Evolutionary conservation across 441 rosid genomes (phyloP), one percentile per base, ranked within the genome.

Genomic region (Populus hybrid): DNA sequence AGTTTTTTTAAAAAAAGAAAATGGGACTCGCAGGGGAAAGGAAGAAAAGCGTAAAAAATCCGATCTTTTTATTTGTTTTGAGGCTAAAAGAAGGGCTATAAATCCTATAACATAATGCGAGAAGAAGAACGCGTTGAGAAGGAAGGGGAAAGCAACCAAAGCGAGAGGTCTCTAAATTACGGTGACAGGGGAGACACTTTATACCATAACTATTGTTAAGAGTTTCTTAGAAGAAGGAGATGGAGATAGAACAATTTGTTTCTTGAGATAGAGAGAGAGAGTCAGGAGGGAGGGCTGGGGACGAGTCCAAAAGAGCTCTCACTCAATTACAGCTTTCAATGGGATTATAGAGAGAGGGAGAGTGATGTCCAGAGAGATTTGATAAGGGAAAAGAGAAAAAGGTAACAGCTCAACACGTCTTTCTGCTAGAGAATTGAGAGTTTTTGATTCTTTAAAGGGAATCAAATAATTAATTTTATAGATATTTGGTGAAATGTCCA

Each of bases 391-490:
- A 30, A 30, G 73, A 70, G 82, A 8, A 75, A 74, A 81, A 78
- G 90, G 64, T 30, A 85, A 91, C 94, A 90, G 91, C 92, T 87
- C 97, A 87, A 81, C 98, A 89, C 91, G 94, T 87, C 86, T 78
- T 86, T 73, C 83, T 86, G 75, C 78, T 61, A 2, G 32, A 30
- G 9, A 42, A 28, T 38, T 50, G 70, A 34, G 10, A 35, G 21
- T 35, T 8, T 21, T 69, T 40, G 32, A 30, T 30, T 30, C 32
- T 30, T 30, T 30, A 30, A 30, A 30, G 5, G 32, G 32, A 30
- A 30, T 36, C n/a, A 7, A n/a, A 10, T 23, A 59, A 4, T 57
- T 57, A 19, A 19, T 30, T 30, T 57, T 19, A 19, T 14, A 42
- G 18, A 57, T 23, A 70, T 74, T 63, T 2, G 16, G 1, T 10